phyloP scores from a whole-genome alignment of 2,329 filamentous ascomycete genomes.

The Aurifilum marmelostoma region DNA sequence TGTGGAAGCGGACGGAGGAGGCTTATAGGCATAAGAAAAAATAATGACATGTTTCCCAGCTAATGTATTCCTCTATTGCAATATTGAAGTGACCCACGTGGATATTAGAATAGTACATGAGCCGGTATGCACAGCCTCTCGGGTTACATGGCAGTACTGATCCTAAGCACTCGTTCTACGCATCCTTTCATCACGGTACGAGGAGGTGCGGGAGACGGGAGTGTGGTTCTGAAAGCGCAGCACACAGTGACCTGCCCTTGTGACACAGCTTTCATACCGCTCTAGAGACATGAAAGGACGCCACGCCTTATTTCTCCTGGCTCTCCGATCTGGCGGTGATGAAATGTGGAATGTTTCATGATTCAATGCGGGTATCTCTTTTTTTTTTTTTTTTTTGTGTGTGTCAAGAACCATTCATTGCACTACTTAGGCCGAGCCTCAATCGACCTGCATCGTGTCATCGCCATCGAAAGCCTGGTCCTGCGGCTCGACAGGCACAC shows the following conservation, averaged over 20 bases:
- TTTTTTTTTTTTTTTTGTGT: no score
- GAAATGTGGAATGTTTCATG: not conserved
- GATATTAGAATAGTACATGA: not conserved
- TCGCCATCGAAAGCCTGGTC: conserved; percentile 69
- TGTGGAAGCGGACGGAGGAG: not conserved
- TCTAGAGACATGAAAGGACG: not conserved
- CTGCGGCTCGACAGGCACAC: conserved; percentile 67
- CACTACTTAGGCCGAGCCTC: conserved; percentile 3
- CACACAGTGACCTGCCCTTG: not conserved
- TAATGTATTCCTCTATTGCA: not conserved
- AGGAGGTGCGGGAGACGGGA: not conserved
- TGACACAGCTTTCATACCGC: not conserved
- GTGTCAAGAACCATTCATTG: conserved; percentile 29
- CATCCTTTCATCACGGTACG: not conserved
- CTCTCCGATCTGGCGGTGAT: not conserved
- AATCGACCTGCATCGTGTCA: conserved; percentile 85
- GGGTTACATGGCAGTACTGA: not conserved
- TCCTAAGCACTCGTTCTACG: not conserved
- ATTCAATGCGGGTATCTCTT: conserved; percentile 21
- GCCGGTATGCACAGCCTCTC: not conserved
- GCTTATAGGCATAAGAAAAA: not conserved
- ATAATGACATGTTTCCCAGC: not conserved
- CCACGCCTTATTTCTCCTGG: not conserved
- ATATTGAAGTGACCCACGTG: not conserved
- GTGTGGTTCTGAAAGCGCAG: not conserved